These are phyloP conservation scores for Plenodomus lindquistii DNA, from an alignment of 2,329 filamentous ascomycete genomes.

Conservation along the genomic window DNA sequence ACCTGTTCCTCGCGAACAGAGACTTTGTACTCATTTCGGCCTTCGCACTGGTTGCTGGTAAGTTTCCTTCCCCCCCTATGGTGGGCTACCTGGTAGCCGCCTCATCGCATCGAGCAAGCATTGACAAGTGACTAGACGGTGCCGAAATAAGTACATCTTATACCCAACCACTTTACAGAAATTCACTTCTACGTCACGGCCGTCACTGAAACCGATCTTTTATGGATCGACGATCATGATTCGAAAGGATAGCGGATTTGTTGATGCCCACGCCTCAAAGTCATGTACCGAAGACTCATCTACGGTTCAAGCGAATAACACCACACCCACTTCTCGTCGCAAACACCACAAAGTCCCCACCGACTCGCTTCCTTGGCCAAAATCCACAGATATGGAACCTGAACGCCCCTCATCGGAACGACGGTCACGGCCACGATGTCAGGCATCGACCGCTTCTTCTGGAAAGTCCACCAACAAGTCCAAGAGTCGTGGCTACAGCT, in stretches of 20 bases:
- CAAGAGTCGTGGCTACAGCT: conserved; percentile 31
- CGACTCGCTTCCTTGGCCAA: conserved; percentile 4
- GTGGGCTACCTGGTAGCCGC: conserved; percentile 18
- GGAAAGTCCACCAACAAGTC: conserved; percentile 34
- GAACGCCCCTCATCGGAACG: conserved; percentile 32
- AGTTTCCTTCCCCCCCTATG: conserved; percentile 21
- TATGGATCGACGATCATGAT: conserved; percentile 35
- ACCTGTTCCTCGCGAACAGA: neutral
- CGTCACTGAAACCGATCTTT: conserved; percentile 15
- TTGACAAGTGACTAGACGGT: conserved; percentile 27
- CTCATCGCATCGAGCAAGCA: conserved; percentile 8
- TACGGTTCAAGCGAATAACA: conserved; percentile 28
- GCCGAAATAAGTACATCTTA: conserved; percentile 27
- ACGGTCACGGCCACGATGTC: conserved; percentile 24
- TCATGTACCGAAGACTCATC: conserved; percentile 16
- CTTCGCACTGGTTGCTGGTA: conserved; percentile 32
- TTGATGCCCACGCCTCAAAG: conserved; percentile 26
- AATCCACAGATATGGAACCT: conserved; percentile 14
- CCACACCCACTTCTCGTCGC: conserved; percentile 22
- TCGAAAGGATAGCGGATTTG: conserved; percentile 40
- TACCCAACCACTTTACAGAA: conserved; percentile 15
- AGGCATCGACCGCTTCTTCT: conserved; percentile 33
- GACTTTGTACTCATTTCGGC: conserved; percentile 12
- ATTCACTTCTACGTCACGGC: conserved; percentile 18
- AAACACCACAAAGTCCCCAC: conserved; percentile 16